A percentile compares a stretch with the other conserved stretches of the same genome.
These are phyloP conservation scores for Sarocladium brachiariae DNA, from an alignment of 2,329 filamentous ascomycete genomes.

Conservation along the genomic window DNA sequence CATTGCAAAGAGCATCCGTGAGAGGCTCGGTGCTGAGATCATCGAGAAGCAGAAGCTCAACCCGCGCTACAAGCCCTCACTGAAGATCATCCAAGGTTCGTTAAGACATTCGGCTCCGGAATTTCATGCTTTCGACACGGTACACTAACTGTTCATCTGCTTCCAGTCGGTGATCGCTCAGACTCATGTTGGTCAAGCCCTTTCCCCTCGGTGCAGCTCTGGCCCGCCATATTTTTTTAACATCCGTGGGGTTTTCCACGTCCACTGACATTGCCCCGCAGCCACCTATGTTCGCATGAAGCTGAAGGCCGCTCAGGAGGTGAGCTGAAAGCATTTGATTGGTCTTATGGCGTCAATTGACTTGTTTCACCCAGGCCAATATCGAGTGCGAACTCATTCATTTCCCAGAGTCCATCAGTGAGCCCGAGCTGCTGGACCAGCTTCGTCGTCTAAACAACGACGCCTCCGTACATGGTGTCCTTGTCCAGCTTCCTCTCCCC, in stretches of 20 bases:
- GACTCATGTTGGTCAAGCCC: constrained; percentile 63
- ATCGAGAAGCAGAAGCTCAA: constrained; percentile 73
- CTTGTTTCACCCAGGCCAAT: constrained; percentile 57
- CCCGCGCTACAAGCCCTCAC: constrained; percentile 77
- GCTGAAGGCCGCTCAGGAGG: constrained; percentile 90
- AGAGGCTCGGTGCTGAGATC: constrained; percentile 74
- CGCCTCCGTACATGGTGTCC: constrained; percentile 76
- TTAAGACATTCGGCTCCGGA: too few relatives aligned
- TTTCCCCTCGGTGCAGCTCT: constrained; percentile 14
- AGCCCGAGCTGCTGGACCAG: constrained; percentile 78
- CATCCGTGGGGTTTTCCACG: constrained; percentile 10
- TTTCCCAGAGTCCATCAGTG: constrained; percentile 72
- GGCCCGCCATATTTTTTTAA: constrained; percentile 14
- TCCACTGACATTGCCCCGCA: constrained; percentile 32
- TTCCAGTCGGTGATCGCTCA: constrained; percentile 76
- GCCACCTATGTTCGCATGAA: constrained; percentile 99
- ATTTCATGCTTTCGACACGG: background rate
- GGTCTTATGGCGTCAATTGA: constrained; percentile 7
- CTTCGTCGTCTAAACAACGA: constrained; percentile 83
- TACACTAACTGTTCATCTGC: constrained; percentile 8
- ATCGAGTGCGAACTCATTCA: constrained; percentile 84
- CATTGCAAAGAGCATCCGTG: constrained; percentile 87
- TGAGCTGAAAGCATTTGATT: constrained; percentile 30
- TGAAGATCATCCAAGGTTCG: constrained; percentile 92
- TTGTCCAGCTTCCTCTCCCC: constrained; percentile 89